Evolutionary conservation across 805 yeast genomes (phyloP).

Genomic region (Brettanomyces nanus): DNA sequence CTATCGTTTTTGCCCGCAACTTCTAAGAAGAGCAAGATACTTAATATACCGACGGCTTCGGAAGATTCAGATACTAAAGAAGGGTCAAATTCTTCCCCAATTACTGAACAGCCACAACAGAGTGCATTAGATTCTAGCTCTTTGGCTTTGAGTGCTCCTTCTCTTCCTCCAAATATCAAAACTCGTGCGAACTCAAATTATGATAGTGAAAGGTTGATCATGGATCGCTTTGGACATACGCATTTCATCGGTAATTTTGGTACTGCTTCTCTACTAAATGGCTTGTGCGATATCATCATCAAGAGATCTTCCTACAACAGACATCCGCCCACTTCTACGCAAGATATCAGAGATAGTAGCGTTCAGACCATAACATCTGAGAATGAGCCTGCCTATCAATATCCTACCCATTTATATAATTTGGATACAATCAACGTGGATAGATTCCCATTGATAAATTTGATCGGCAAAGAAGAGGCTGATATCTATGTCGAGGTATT

Average conservation of each 20-base stretch:
- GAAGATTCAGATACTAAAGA: background rate
- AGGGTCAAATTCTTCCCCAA: background rate
- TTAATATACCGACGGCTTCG: background rate
- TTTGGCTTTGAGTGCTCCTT: no score
- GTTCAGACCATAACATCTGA: constrained; percentile 29
- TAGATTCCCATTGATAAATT: constrained; percentile 32
- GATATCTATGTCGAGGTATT: constrained; percentile 30
- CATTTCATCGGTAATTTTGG: constrained; percentile 42
- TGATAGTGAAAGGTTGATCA: constrained; percentile 29
- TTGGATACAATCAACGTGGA: constrained; percentile 24
- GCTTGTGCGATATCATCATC: constrained; percentile 35
- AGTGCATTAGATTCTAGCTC: background rate
- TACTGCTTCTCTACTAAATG: constrained; percentile 35
- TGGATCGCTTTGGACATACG: constrained; percentile 37
- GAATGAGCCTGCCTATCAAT: constrained; percentile 26
- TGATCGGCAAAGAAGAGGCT: constrained; percentile 28
- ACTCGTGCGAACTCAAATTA: constrained; percentile 10
- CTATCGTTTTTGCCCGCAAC: no score
- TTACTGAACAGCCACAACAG: background rate
- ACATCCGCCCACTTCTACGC: constrained; percentile 28
- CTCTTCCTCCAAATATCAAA: constrained; percentile 1
- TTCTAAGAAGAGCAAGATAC: no score
- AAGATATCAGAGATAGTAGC: constrained; percentile 25
- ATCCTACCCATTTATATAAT: constrained; percentile 26
- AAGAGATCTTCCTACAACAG: constrained; percentile 26